These are phyloP conservation scores for Biscutella laevigata DNA, from an alignment of 441 rosid genomes.

Conservation along the genomic window DNA sequence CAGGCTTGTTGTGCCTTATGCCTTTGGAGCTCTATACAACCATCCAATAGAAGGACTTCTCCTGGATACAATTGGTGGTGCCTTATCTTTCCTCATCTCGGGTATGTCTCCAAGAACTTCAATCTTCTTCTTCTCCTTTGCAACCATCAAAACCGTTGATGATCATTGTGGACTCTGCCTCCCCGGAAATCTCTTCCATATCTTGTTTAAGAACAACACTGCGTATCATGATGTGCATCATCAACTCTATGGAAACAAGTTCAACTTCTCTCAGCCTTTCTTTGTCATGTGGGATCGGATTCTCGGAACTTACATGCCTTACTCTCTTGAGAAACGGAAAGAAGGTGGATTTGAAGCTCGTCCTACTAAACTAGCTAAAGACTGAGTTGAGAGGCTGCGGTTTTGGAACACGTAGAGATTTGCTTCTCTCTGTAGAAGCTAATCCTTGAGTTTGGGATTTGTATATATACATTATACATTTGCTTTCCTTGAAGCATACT, in stretches of 20 bases:
- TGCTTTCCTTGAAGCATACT: background rate
- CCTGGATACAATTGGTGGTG: slow-evolving; percentile 4
- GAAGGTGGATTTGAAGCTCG: slow-evolving; percentile 16
- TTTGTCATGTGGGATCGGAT: slow-evolving; percentile 19
- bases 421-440: background rate
- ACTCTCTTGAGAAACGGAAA: slow-evolving; percentile 10
- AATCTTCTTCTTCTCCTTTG: slow-evolving; percentile 12
- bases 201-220: background rate
- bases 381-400: background rate
- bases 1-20: slow-evolving; percentile 3
- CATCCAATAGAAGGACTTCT: slow-evolving; percentile 12
- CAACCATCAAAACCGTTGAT: slow-evolving; percentile 3
- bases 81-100: slow-evolving; percentile 9
- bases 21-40: slow-evolving; percentile 1
- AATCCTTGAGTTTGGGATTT: background rate
- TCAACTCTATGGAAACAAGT: slow-evolving; percentile 16
- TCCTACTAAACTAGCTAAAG: slow-evolving; percentile 8
- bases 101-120: slow-evolving; percentile 19
- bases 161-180: slow-evolving; percentile 13
- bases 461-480: background rate
- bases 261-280: slow-evolving; percentile 19
- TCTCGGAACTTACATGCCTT: slow-evolving; percentile 19
- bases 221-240: slow-evolving; percentile 19
- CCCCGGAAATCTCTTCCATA: background rate
- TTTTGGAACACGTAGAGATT: background rate